These are phyloP conservation scores for Phytophthora macrochlamydospora DNA, from an alignment of 352 stramenopile species.

Conservation along the genomic window DNA sequence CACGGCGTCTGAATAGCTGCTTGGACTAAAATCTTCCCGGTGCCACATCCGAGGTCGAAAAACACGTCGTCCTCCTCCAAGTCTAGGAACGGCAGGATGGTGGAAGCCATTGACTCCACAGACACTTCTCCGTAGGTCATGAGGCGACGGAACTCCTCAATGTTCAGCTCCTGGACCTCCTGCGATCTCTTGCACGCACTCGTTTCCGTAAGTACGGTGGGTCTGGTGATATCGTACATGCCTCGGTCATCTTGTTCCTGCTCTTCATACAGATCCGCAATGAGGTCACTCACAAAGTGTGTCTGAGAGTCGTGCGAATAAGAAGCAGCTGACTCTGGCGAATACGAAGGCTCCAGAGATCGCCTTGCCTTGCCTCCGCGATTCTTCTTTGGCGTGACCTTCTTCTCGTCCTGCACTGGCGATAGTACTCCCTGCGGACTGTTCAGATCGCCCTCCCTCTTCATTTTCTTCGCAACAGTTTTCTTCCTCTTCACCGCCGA, in stretches of 20 bases:
- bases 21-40: constrained; percentile 83
- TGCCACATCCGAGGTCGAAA: constrained; percentile 84
- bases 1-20: constrained; percentile 74
- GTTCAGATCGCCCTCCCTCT: constrained; percentile 5
- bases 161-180: constrained; percentile 70
- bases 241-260: constrained; percentile 79
- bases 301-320: constrained; percentile 44
- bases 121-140: constrained; percentile 88
- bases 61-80: constrained; percentile 76
- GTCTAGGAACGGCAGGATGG: constrained; percentile 69
- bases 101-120: constrained; percentile 63
- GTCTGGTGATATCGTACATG: constrained; percentile 73
- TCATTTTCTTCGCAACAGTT: background rate
- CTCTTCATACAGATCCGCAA: constrained; percentile 67
- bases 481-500: constrained; percentile 11
- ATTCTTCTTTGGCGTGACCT: constrained; percentile 54
- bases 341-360: constrained; percentile 37
- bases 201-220: constrained; percentile 72
- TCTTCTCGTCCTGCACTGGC: constrained; percentile 60
- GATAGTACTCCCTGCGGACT: constrained; percentile 36
- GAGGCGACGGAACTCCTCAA: constrained; percentile 70
- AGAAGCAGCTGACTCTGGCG: constrained; percentile 4
- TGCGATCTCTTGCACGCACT: constrained; percentile 59
- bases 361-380: constrained; percentile 40
- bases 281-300: constrained; percentile 47